A percentile compares a stretch with the other conserved stretches of the same genome.
These are phyloP conservation scores for Aspergillus carbonarius DNA, from an alignment of 2,329 filamentous ascomycete genomes.

Conservation along the genomic window DNA sequence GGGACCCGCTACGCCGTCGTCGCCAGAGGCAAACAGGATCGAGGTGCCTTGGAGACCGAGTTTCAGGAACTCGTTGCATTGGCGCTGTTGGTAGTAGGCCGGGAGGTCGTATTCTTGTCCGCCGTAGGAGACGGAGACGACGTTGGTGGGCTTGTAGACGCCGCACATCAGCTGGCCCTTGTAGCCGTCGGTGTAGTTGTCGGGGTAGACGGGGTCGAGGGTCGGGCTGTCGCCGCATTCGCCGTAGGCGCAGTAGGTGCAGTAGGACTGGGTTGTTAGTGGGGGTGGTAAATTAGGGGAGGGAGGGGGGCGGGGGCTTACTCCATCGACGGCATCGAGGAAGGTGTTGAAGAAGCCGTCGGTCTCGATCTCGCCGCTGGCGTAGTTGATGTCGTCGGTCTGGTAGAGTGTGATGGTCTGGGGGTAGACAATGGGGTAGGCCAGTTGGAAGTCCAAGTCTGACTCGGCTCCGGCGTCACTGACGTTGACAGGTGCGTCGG, in stretches of 20 bases:
- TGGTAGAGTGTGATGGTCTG: constrained; percentile 6
- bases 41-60: constrained; percentile 9
- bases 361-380: background rate
- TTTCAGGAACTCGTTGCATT: constrained; percentile 9
- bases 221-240: constrained; percentile 5
- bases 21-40: constrained; percentile 7
- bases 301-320: background rate
- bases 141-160: constrained; percentile 8
- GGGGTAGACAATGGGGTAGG: constrained; percentile 6
- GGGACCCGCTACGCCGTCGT: constrained; percentile 6
- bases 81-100: constrained; percentile 1
- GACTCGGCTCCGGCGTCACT: constrained; percentile 1
- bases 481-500: background rate
- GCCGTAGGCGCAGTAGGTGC: constrained; percentile 7
- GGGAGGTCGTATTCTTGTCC: constrained; percentile 6
- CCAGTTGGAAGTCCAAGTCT: constrained; percentile 6
- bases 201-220: constrained; percentile 5
- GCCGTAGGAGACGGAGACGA: constrained; percentile 8
- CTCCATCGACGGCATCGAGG: constrained; percentile 8
- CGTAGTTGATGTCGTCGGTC: constrained; percentile 5
- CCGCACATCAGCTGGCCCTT: constrained; percentile 8
- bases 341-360: constrained; percentile 7
- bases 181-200: background rate
- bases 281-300: background rate
- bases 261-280: background rate